phyloP scores from a whole-genome alignment of 2,329 filamentous ascomycete genomes.

The Exophiala xenobiotica region DNA sequence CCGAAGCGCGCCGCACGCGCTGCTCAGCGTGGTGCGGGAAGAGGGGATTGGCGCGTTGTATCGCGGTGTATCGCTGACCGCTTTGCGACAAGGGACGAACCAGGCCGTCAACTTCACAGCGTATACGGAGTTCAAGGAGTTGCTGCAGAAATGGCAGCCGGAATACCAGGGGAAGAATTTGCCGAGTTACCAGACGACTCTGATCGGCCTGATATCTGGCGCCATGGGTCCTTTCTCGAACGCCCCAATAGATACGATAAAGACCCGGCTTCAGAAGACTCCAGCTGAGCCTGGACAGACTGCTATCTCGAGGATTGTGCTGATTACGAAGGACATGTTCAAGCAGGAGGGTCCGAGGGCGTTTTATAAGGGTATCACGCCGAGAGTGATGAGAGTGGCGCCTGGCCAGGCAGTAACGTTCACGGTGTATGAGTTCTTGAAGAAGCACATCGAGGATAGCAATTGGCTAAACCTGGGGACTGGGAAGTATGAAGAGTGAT shows the following conservation, averaged over 20 bases:
- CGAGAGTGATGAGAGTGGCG: conserved; percentile 93
- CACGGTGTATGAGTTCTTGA: conserved; percentile 74
- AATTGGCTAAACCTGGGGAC: conserved; percentile 57
- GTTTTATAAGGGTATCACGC: conserved; percentile 99
- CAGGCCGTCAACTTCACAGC: conserved; percentile 99
- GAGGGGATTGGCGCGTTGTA: conserved; percentile 87
- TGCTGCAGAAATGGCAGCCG: conserved; percentile 70
- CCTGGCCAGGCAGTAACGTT: conserved; percentile 85
- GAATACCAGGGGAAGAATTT: conserved; percentile 64
- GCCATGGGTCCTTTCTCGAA: conserved; percentile 96
- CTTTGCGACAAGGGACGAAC: conserved; percentile 90
- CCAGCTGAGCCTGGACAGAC: conserved; percentile 78
- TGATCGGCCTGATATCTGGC: conserved; percentile 86
- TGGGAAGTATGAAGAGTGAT: conserved; percentile 64
- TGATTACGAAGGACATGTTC: conserved; percentile 82
- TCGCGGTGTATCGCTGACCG: conserved; percentile 89
- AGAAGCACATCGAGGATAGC: conserved; percentile 68
- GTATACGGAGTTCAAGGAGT: conserved; percentile 88
- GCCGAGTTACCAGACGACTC: conserved; percentile 83
- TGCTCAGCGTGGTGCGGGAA: conserved; percentile 87
- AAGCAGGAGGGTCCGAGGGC: conserved; percentile 90
- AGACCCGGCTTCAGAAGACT: conserved; percentile 90
- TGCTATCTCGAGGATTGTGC: conserved; percentile 73
- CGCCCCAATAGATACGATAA: conserved; percentile 98
- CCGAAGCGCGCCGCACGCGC: conserved; percentile 80